Base-by-base conservation (phyloP, 1,284 basidiomycete species). In the Cutaneotrichosporon curvatum region DNA sequence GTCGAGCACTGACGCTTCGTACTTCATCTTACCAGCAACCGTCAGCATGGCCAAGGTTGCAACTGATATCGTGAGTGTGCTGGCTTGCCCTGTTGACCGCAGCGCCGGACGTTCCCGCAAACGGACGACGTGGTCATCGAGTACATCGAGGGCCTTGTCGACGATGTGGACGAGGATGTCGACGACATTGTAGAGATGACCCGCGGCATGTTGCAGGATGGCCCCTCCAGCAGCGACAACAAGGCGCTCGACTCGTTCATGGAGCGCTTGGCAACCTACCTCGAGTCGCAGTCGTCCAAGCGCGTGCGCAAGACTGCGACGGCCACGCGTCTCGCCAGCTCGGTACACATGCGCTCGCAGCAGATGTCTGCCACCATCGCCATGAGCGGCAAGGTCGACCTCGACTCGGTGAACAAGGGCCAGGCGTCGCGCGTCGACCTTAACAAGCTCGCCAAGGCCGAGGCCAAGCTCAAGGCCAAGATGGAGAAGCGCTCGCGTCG, bases 371-470 rank as follows among this genome's bases (percentile, higher is more conserved):
- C 76, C 43, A 91, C 89, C 2, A 86, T 91, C 58, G 85, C 82
- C 10, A 77, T 94, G 52, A 77, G 80, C 1, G 87, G 91, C 56
- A 84, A 86, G 37, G 87, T 98, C 42, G 91, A 95, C 66, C 76
- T 96, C 48, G 91, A 95, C 71, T 87, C 85, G 43, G 87, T 90
- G 53, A 91, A 88, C 73, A 92, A 95, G 76, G 84, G 84, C 73
- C 73, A 95, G 84, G 88, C 87, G 25, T 92, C 91, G 38, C 84
- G 88, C 39, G 95, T 99, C 47, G 95, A 99, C 75, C 81, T 99
- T 55, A 92, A 89, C 74, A 97, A 96, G 66, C 81, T 99, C 15
- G 95, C 96, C 70, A 97, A 97, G 71, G 91, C 95, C 59, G 95
- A 99, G 72, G 89, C 91, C 4, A 99, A 99, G 72, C 83, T 98